phyloP scores from a whole-genome alignment of 2,329 filamentous ascomycete genomes.

The Calonectria henricotiae region DNA sequence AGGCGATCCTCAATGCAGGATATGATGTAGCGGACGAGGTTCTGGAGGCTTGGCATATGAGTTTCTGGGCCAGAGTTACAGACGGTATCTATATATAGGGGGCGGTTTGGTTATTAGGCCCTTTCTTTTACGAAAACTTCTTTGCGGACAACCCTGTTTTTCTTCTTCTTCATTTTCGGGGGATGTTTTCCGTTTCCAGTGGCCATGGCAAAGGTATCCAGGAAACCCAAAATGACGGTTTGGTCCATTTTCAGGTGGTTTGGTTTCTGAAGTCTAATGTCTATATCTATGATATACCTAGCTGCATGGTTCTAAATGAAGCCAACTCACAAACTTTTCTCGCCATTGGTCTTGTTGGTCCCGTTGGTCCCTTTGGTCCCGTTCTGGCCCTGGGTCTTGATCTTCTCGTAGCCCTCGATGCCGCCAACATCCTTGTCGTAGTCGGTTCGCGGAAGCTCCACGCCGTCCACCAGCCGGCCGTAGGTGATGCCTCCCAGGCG shows the following conservation, averaged over 20 bases:
- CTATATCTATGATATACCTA: constrained; percentile 17
- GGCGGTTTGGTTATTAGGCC: no score
- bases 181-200: background rate
- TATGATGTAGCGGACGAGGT: background rate
- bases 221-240: background rate
- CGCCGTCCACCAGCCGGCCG: constrained; percentile 76
- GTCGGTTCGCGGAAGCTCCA: constrained; percentile 80
- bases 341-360: background rate
- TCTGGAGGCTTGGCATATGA: background rate
- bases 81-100: background rate
- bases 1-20: background rate
- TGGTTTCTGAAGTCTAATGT: constrained; percentile 17
- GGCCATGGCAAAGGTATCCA: constrained; percentile 3
- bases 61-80: background rate
- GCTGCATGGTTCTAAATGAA: constrained; percentile 1
- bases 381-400: constrained; percentile 56
- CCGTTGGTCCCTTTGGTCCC: constrained; percentile 25
- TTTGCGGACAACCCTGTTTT: background rate
- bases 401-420: constrained; percentile 71
- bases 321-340: background rate
- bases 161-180: no score
- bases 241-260: constrained; percentile 3
- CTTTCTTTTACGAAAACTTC: background rate
- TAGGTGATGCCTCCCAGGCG: constrained; percentile 92
- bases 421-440: constrained; percentile 70